Conservation (phyloP, 306 rosid genomes). For the Delonix regia region DNA sequence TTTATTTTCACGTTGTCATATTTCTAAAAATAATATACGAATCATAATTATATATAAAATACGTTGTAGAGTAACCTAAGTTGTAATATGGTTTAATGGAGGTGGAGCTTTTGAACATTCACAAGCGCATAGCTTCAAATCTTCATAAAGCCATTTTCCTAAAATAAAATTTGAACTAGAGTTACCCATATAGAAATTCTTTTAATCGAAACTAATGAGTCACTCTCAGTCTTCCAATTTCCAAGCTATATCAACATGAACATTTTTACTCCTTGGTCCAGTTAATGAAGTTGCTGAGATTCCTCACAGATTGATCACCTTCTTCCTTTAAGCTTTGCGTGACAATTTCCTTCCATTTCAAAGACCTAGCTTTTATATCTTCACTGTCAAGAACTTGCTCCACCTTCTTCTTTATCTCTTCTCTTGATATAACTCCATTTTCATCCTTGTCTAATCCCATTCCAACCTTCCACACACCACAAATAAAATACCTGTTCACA, state of each 20-base stretch:
- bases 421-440: slow-evolving; percentile 6
- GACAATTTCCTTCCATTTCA: not conserved
- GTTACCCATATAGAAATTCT: too few species aligned
- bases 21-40: too few species aligned
- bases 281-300: not conserved
- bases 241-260: not conserved
- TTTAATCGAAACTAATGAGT: too few species aligned
- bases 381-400: slow-evolving; percentile 30
- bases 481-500: not conserved
- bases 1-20: too few species aligned
- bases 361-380: slow-evolving; percentile 22
- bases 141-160: too few species aligned
- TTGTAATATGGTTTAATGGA: too few species aligned
- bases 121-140: too few species aligned
- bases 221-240: too few species aligned
- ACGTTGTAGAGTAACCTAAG: too few species aligned
- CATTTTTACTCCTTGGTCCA: not conserved
- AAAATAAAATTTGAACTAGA: too few species aligned
- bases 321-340: not conserved
- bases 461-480: slow-evolving; percentile 29
- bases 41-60: too few species aligned
- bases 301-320: not conserved
- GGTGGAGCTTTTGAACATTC: too few species aligned
- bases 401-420: slow-evolving; percentile 33
- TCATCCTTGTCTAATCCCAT: slow-evolving; percentile 12